A percentile compares a stretch with the other conserved stretches of the same genome.
Conservation (phyloP, 805 yeast species). For the Pichia exigua region DNA sequence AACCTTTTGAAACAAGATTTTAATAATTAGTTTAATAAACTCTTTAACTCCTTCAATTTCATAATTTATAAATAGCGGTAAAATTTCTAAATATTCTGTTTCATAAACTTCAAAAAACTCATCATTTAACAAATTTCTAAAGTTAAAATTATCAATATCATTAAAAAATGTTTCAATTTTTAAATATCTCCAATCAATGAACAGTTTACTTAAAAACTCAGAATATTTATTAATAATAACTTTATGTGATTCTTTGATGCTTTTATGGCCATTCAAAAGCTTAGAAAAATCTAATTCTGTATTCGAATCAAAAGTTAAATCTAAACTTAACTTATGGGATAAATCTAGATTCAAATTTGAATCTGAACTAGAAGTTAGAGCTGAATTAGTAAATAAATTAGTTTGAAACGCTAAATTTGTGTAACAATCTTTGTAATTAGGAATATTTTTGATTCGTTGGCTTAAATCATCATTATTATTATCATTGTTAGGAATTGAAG, state of each 20-base stretch:
- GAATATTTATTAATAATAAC: conserved; percentile 2
- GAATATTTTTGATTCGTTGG: not conserved
- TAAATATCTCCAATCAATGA: conserved; percentile 61
- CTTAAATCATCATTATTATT: too few relatives aligned
- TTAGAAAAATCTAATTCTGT: not conserved
- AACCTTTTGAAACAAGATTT: conserved; percentile 50
- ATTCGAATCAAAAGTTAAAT: not conserved
- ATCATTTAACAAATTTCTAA: conserved; percentile 30
- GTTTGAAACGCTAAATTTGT: not conserved
- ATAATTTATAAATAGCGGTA: conserved; percentile 57
- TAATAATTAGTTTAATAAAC: conserved; percentile 51
- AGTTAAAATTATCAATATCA: conserved; percentile 43
- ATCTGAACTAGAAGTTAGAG: not conserved
- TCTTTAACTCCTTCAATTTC: conserved; percentile 55
- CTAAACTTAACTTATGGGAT: not conserved
- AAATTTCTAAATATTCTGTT: not conserved
- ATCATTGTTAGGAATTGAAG: not conserved
- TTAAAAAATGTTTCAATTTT: conserved; percentile 53
- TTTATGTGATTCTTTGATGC: conserved; percentile 3
- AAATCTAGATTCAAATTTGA: not conserved
- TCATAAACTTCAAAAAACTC: conserved; percentile 16
- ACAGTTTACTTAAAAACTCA: conserved; percentile 54
- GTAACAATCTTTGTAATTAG: not conserved
- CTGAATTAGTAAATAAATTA: not conserved
- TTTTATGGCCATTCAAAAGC: not conserved